phyloP scores from a whole-genome alignment of 2,329 filamentous ascomycete species.

The Cladosporium sp. region DNA sequence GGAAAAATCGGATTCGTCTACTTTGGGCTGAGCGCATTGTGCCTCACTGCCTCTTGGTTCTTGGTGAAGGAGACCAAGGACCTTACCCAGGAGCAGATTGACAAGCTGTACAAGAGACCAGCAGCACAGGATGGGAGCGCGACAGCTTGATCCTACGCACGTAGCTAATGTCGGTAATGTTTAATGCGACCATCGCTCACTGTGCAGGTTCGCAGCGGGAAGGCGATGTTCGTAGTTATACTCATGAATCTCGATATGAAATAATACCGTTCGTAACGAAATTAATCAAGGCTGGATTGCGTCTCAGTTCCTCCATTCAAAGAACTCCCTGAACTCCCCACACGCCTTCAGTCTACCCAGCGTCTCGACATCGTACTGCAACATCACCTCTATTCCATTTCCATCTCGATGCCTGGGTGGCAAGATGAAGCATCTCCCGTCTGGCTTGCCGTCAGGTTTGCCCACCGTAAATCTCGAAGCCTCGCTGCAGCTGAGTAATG shows the following conservation, averaged over 20 bases:
- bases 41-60: slow-evolving; percentile 44
- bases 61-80: slow-evolving; percentile 57
- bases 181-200: neutral
- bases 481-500: slow-evolving; percentile 12
- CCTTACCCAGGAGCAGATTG: slow-evolving; percentile 25
- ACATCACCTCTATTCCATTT: slow-evolving; percentile 15
- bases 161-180: neutral
- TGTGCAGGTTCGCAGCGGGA: neutral
- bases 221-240: neutral
- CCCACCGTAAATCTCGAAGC: slow-evolving; percentile 14
- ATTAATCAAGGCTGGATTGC: too few relatives aligned
- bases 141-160: neutral
- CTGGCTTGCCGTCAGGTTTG: slow-evolving; percentile 16
- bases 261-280: too few relatives aligned
- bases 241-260: too few relatives aligned
- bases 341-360: slow-evolving; percentile 6
- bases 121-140: neutral
- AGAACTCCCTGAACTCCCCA: slow-evolving; percentile 11
- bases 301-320: slow-evolving; percentile 18
- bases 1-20: slow-evolving; percentile 47
- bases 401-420: slow-evolving; percentile 10
- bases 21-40: slow-evolving; percentile 37
- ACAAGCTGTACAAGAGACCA: neutral
- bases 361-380: slow-evolving; percentile 19
- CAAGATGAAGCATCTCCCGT: slow-evolving; percentile 17